phyloP scores from a whole-genome alignment of 306 rosid genomes.

The Gleditsia sinensis region DNA sequence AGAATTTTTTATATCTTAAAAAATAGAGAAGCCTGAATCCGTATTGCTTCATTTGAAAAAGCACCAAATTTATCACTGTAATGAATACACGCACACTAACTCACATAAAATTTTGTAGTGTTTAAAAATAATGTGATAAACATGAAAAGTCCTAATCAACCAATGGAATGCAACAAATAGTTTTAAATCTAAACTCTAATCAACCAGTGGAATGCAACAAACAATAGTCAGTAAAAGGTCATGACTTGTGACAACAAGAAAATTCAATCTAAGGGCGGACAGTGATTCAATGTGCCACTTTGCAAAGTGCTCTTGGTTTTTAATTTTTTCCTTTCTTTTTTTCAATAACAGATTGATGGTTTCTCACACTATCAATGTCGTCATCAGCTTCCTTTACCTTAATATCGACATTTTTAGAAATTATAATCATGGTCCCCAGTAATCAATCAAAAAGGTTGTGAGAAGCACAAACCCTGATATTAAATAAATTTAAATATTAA shows the following conservation, averaged over 20 bases:
- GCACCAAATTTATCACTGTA: no score
- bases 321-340: background rate
- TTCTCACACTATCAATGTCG: constrained; percentile 51
- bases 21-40: no score
- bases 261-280: constrained; percentile 22
- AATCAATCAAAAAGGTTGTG: constrained; percentile 28
- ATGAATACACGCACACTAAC: no score
- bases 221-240: background rate
- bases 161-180: no score
- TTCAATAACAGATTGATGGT: constrained; percentile 32
- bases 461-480: constrained; percentile 31
- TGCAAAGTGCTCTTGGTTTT: constrained; percentile 25
- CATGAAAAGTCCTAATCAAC: no score
- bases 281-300: constrained; percentile 30
- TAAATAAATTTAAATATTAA: no score
- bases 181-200: no score
- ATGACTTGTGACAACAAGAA: background rate
- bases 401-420: constrained; percentile 28
- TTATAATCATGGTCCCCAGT: constrained; percentile 42
- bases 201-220: background rate
- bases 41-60: no score
- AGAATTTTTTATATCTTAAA: no score
- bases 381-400: constrained; percentile 34
- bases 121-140: no score
- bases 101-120: no score